A percentile compares a stretch with the other conserved stretches of the same genome.
These are phyloP conservation scores for Flaveria brownii DNA, from an alignment of 129 eudicot genomes.

Conservation along the genomic window DNA sequence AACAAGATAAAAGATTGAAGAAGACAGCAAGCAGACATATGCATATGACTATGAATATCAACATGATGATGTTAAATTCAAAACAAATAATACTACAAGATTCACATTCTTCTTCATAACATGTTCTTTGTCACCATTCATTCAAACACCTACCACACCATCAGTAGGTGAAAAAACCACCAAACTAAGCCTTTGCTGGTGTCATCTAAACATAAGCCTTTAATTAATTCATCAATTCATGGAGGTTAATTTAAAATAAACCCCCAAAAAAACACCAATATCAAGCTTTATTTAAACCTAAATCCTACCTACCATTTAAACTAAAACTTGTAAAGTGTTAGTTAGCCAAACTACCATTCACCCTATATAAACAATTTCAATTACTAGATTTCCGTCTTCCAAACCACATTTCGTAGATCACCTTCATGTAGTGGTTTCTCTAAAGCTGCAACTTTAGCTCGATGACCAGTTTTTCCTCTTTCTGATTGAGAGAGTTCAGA, in stretches of 20 bases:
- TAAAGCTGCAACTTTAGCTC: slow-evolving; percentile 77
- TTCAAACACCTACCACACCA: slow-evolving; percentile 27
- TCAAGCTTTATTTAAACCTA: slow-evolving; percentile 36
- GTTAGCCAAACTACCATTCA: slow-evolving; percentile 57
- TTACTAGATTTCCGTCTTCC: slow-evolving; percentile 58
- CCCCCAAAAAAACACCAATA: slow-evolving; percentile 46
- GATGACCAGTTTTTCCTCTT: slow-evolving; percentile 50
- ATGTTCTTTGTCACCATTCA: slow-evolving; percentile 31
- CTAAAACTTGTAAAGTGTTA: slow-evolving; percentile 49
- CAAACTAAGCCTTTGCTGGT: background rate
- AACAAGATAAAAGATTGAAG: slow-evolving; percentile 26
- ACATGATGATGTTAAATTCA: slow-evolving; percentile 4
- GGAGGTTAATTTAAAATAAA: slow-evolving; percentile 51
- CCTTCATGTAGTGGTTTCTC: slow-evolving; percentile 38
- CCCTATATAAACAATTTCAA: slow-evolving; percentile 62
- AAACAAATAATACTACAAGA: slow-evolving; percentile 21
- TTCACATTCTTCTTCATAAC: slow-evolving; percentile 31
- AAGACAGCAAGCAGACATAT: background rate
- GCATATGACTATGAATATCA: background rate
- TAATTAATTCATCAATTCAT: slow-evolving; percentile 6
- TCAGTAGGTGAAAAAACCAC: slow-evolving; percentile 30
- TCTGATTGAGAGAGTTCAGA: slow-evolving; percentile 54
- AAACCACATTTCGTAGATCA: slow-evolving; percentile 35
- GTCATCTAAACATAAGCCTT: slow-evolving; percentile 24
- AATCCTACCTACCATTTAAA: slow-evolving; percentile 31